Conservation (phyloP, 2,329 filamentous ascomycete species). For the Tolypocladium endophyticum region DNA sequence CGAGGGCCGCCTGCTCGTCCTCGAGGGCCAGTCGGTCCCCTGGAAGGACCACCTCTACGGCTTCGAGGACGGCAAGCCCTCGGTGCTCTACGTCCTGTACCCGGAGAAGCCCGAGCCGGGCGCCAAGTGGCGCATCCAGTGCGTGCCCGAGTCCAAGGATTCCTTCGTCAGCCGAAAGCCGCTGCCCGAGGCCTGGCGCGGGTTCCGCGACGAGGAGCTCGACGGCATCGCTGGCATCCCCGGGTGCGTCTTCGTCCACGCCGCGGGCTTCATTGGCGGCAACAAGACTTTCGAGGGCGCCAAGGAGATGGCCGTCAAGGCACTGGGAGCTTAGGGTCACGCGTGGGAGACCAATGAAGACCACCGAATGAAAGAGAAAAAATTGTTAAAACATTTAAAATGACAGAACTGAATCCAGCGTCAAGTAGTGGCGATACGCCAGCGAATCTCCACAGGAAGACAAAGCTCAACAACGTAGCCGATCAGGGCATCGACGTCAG, state of each 20-base stretch:
- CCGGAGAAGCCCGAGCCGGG: slow-evolving; percentile 67
- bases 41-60: slow-evolving; percentile 96
- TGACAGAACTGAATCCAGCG: not conserved
- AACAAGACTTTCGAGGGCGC: slow-evolving; percentile 87
- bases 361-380: not conserved
- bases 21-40: slow-evolving; percentile 67
- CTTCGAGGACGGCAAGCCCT: slow-evolving; percentile 55
- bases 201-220: slow-evolving; percentile 76
- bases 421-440: not conserved
- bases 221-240: slow-evolving; percentile 58
- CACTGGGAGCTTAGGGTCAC: slow-evolving; percentile 35
- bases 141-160: slow-evolving; percentile 73
- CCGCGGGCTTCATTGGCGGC: slow-evolving; percentile 90
- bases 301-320: slow-evolving; percentile 73
- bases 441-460: not conserved
- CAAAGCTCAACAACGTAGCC: not conserved
- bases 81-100: slow-evolving; percentile 80
- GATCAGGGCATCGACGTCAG: not conserved
- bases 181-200: slow-evolving; percentile 84
- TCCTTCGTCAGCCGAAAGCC: slow-evolving; percentile 90
- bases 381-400: not conserved
- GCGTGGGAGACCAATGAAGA: not conserved
- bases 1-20: slow-evolving; percentile 69
- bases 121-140: slow-evolving; percentile 87
- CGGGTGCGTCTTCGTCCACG: slow-evolving; percentile 87